Conservation (phyloP, 306 rosid species). For the Psophocarpus tetragonolobus region DNA sequence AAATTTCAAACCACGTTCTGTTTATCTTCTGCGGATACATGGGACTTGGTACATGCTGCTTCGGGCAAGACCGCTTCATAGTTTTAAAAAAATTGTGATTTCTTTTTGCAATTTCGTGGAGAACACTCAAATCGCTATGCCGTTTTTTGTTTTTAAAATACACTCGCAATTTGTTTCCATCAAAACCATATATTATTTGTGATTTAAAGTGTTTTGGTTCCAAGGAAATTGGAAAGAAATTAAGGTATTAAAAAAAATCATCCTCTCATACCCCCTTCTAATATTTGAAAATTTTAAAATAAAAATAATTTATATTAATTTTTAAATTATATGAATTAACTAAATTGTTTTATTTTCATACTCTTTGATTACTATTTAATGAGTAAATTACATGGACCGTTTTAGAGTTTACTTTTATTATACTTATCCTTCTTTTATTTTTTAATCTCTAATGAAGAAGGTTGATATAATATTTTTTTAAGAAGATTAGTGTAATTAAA, state of each 20-base stretch:
- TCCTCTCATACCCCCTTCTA: neutral
- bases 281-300: neutral
- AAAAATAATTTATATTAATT: neutral
- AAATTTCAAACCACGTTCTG: slow-evolving; percentile 24
- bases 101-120: neutral
- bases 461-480: too few relatives aligned
- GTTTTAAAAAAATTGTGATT: neutral
- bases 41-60: neutral
- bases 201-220: neutral
- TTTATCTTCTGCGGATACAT: too few relatives aligned
- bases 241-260: too few relatives aligned
- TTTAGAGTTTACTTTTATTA: too few relatives aligned
- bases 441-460: too few relatives aligned
- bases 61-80: neutral
- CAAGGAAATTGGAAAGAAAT: neutral
- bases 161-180: neutral
- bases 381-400: too few relatives aligned
- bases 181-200: neutral
- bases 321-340: neutral
- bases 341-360: neutral
- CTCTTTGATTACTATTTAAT: neutral
- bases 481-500: too few relatives aligned
- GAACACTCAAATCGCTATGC: slow-evolving; percentile 4
- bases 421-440: too few relatives aligned
- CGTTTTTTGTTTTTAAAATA: neutral